phyloP scores from a whole-genome alignment of 306 rosid species.

The Cicer yamashitae region DNA sequence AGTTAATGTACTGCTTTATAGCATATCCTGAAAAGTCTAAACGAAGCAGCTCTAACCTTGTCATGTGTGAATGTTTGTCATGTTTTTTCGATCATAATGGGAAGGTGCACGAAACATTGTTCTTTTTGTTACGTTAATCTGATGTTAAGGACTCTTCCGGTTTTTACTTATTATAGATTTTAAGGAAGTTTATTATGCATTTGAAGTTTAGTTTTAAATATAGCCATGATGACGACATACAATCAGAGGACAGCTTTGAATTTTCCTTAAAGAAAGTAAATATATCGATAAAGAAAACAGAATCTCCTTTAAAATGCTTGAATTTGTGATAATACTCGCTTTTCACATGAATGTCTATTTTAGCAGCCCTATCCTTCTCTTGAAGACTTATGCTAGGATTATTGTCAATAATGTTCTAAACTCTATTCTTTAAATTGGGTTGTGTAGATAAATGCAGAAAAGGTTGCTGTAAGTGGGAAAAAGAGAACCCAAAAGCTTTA shows the following conservation, averaged over 20 bases:
- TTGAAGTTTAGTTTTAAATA: conserved; percentile 29
- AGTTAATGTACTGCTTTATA: neutral
- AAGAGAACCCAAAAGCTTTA: conserved; percentile 94
- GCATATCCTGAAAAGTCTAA: conserved; percentile 2
- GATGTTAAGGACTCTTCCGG: conserved; percentile 24
- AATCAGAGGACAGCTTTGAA: conserved; percentile 19
- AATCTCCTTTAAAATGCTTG: conserved; percentile 5
- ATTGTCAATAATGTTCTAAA: conserved; percentile 4
- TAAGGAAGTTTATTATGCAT: conserved; percentile 6
- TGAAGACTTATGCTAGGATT: conserved; percentile 21
- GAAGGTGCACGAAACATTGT: conserved; percentile 27
- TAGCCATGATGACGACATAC: neutral
- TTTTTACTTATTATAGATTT: conserved; percentile 17
- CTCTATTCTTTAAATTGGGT: conserved; percentile 37
- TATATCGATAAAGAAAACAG: neutral
- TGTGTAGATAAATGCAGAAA: conserved; percentile 88
- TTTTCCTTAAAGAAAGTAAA: conserved; percentile 3
- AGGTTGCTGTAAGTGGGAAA: conserved; percentile 90
- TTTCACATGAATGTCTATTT: conserved; percentile 37
- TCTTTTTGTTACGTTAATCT: conserved; percentile 2
- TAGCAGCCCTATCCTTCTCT: conserved; percentile 2
- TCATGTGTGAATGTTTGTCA: conserved; percentile 9
- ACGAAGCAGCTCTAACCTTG: neutral
- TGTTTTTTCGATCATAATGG: neutral
- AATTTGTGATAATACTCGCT: conserved; percentile 5